Conservation (phyloP, 2,329 filamentous ascomycete genomes). For the Hypoxylon sp. region DNA sequence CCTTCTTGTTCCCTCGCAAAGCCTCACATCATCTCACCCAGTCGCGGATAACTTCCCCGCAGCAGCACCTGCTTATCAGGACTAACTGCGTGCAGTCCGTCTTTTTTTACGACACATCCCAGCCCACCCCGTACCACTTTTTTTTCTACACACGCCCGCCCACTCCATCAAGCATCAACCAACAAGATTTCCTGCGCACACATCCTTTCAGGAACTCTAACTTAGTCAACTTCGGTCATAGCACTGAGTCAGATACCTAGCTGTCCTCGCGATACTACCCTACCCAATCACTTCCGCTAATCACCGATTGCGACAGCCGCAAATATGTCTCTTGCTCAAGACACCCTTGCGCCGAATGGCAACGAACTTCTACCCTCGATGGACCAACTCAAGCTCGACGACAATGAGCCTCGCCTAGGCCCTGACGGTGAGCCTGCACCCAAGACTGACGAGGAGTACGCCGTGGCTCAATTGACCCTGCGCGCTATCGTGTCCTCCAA, state of each 20-base stretch:
- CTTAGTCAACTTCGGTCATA: conserved; percentile 24
- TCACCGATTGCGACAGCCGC: conserved; percentile 35
- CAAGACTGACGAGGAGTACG: conserved; percentile 97
- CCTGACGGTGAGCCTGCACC: conserved; percentile 81
- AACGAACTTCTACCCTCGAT: conserved; percentile 68
- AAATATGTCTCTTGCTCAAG: conserved; percentile 70
- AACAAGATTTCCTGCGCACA: conserved; percentile 34
- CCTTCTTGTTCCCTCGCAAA: conserved; percentile 25
- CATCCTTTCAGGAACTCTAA: conserved; percentile 19
- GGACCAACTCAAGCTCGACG: conserved; percentile 72
- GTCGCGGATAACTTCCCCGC: conserved; percentile 41
- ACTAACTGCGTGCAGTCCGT: conserved; percentile 43
- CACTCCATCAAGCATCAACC: conserved; percentile 28
- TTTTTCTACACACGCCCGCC: conserved; percentile 35
- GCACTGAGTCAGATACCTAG: conserved; percentile 26
- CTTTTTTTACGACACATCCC: conserved; percentile 32
- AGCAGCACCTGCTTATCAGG: conserved; percentile 44
- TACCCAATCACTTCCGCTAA: conserved; percentile 11
- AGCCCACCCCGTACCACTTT: conserved; percentile 38
- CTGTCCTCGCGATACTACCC: conserved; percentile 26
- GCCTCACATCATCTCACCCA: conserved; percentile 34
- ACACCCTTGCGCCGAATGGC: conserved; percentile 64
- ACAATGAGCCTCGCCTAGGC: conserved; percentile 67
- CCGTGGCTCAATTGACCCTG: conserved; percentile 88
- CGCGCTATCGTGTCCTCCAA: conserved; percentile 98